Evolutionary conservation across 202 grass and related monocot species (phyloP).

Genomic region (Sporobolus alterniflorus): DNA sequence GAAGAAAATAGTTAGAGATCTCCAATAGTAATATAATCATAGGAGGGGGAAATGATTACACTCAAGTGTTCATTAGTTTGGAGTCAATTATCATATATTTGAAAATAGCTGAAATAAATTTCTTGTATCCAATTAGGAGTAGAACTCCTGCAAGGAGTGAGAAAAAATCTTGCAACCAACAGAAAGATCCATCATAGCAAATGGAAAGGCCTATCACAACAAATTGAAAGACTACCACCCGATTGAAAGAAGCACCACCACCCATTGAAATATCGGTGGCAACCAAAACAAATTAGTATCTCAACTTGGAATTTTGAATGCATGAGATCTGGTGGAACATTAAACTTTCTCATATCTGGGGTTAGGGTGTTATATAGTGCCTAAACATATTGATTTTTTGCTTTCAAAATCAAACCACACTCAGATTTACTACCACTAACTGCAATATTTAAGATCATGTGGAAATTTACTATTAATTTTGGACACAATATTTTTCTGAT

Average conservation of each 20-base stretch:
- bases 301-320: neutral
- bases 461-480: too few relatives aligned
- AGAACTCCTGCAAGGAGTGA: neutral
- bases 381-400: too few relatives aligned
- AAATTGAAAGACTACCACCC: neutral
- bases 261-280: neutral
- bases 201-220: neutral
- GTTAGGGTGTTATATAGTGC: too few relatives aligned
- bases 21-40: too few relatives aligned
- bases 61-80: neutral
- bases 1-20: too few relatives aligned
- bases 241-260: neutral
- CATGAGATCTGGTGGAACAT: too few relatives aligned
- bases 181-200: neutral
- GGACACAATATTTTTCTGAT: too few relatives aligned
- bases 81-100: neutral
- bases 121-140: neutral
- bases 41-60: neutral
- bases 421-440: too few relatives aligned
- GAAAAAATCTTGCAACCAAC: neutral
- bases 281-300: neutral
- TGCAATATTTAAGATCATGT: too few relatives aligned
- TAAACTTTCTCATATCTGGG: too few relatives aligned
- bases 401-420: too few relatives aligned
- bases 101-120: neutral